phyloP scores from a whole-genome alignment of 192 early-diverging fungal genomes.

The Coemansia sp. region DNA sequence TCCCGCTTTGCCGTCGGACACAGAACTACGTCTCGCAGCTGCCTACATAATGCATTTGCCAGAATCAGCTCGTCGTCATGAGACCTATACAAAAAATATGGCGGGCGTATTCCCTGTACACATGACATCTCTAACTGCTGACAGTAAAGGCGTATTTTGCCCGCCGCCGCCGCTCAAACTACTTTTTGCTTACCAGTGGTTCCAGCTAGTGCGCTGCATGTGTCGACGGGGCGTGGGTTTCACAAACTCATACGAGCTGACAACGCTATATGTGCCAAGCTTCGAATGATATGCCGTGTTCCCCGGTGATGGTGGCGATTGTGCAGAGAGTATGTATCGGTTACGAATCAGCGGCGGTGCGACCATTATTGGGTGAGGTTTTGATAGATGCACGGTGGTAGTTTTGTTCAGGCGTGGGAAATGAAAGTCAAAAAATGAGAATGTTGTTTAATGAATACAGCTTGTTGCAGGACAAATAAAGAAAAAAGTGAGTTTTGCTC shows the following conservation, averaged over 20 bases:
- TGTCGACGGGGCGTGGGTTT: constrained; percentile 68
- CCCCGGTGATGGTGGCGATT: not conserved
- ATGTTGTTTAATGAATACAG: constrained; percentile 10
- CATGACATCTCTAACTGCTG: not conserved
- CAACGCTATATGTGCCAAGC: constrained; percentile 31
- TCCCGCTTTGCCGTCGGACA: constrained; percentile 72
- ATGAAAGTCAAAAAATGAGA: not conserved
- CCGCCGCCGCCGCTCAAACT: no score
- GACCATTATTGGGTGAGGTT: constrained; percentile 22
- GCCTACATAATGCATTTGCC: constrained; percentile 58
- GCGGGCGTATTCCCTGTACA: not conserved
- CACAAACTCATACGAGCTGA: constrained; percentile 63
- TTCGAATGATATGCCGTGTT: constrained; percentile 12
- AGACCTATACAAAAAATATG: not conserved
- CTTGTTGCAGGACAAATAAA: not conserved
- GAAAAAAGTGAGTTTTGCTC: not conserved
- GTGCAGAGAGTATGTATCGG: constrained; percentile 29
- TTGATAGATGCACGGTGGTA: constrained; percentile 4
- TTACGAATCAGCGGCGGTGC: constrained; percentile 27
- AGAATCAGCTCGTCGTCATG: not conserved
- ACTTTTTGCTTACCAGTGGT: constrained; percentile 73
- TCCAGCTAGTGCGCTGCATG: constrained; percentile 80
- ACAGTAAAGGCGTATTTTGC: not conserved
- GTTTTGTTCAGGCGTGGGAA: constrained; percentile 8
- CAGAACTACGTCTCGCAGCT: constrained; percentile 85